Evolutionary conservation across 768 basidiomycete genomes (phyloP).

Genomic region (Chalciporus chontae): DNA sequence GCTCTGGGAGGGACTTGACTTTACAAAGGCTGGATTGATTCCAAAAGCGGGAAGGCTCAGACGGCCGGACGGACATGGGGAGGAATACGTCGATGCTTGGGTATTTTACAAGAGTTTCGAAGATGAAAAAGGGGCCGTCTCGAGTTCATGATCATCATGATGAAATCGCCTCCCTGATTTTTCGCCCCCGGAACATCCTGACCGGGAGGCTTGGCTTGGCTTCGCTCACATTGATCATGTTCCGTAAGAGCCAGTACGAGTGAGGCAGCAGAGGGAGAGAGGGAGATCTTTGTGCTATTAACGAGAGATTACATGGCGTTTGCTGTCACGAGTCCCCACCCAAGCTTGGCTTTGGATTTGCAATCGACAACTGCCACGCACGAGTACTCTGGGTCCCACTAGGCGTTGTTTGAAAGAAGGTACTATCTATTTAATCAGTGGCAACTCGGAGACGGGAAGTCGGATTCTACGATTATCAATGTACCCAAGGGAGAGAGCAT

Average conservation of each 20-base stretch:
- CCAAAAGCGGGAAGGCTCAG: conserved; percentile 72
- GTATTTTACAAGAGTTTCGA: conserved; percentile 80
- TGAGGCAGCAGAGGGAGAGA: background rate
- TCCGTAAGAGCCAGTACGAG: too few species aligned
- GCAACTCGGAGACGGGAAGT: background rate
- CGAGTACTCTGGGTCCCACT: too few species aligned
- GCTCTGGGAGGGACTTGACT: conserved; percentile 83
- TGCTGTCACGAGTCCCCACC: background rate
- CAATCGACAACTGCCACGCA: too few species aligned
- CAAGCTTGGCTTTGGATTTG: too few species aligned
- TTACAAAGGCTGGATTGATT: conserved; percentile 74
- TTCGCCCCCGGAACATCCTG: background rate
- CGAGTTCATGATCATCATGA: background rate
- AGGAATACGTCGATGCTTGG: conserved; percentile 88
- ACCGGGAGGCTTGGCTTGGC: background rate
- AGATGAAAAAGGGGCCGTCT: conserved; percentile 18
- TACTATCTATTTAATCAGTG: conserved; percentile 11
- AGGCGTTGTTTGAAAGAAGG: background rate
- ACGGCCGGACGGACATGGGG: conserved; percentile 62
- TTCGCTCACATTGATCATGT: background rate
- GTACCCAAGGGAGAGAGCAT: background rate
- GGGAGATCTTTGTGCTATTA: background rate
- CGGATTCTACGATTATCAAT: conserved; percentile 5
- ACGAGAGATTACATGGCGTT: background rate
- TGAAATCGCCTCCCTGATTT: too few species aligned